Percentiles rank a stretch among this genome's conserved stretches.
Conservation (phyloP, 1,139 yeast species). For the Yarrowia galli region DNA sequence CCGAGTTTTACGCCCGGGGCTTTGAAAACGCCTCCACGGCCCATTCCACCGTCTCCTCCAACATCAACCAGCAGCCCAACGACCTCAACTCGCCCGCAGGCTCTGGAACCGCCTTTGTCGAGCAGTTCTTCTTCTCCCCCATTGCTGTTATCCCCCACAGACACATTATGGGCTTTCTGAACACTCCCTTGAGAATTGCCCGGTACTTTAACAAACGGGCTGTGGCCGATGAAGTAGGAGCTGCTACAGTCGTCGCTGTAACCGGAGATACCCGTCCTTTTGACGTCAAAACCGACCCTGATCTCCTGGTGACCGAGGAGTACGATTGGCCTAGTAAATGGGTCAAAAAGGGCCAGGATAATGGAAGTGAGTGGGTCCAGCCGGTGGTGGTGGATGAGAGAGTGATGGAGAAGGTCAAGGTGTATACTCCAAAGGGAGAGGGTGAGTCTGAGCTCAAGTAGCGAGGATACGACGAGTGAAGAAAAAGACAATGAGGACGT, state of each 20-base stretch:
- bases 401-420: conserved; percentile 62
- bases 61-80: conserved; percentile 28
- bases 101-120: conserved; percentile 40
- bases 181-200: conserved; percentile 76
- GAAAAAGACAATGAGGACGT: too few species aligned
- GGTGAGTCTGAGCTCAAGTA: conserved; percentile 17
- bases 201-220: conserved; percentile 77
- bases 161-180: conserved; percentile 77
- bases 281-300: conserved; percentile 59
- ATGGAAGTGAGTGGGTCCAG: conserved; percentile 87
- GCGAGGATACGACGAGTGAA: too few species aligned
- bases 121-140: conserved; percentile 57
- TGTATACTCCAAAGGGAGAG: conserved; percentile 53
- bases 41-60: conserved; percentile 29
- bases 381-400: conserved; percentile 75
- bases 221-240: conserved; percentile 75
- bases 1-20: conserved; percentile 62
- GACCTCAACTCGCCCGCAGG: conserved; percentile 37
- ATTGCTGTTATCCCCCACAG: conserved; percentile 75
- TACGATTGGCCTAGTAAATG: conserved; percentile 89
- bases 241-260: conserved; percentile 66
- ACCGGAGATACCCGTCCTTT: conserved; percentile 65
- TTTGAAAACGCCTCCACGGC: conserved; percentile 41
- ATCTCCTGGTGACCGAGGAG: conserved; percentile 73
- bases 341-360: conserved; percentile 74